Evolutionary conservation across 169 alveolate species (phyloP), one percentile per base, ranked within the genome.

Genomic region (Eimeria mitis): DNA sequence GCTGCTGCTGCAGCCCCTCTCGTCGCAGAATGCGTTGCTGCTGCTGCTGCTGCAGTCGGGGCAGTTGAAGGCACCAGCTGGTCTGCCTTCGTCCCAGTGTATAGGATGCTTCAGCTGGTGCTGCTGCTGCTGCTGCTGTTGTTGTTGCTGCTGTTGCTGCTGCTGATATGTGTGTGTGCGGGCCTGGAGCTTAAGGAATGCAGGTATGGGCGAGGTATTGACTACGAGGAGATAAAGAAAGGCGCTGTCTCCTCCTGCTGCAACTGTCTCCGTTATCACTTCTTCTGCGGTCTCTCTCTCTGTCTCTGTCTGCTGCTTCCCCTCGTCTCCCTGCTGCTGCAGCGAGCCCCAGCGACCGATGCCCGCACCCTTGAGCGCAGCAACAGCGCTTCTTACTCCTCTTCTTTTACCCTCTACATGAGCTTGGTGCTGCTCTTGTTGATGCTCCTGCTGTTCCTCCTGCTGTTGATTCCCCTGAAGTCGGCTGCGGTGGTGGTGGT

Each of bases 1-100:
- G 73, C 73, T 63, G 85, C 56, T 73, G 49, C 84, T 23, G 54
- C 56, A 65, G 42, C 75, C 75, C 49, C n/a, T 75, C 56, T 56
- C 14, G 19, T 16, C n/a, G 56, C 84, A 34, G 28, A 0, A 25
- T 25, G 34, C 63, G 34, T 19, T 78, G 40, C 73, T 44, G 89
- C 89, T 84, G 52, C 73, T 81, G 76, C 78, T 59, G 59, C 0
- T 84, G 76, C 91, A 84, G 76, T 84, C 91, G 2, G 76, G 76
- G 91, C 91, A 84, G 37, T 40, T 9, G 76, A 54, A 34, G 61
- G 91, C 61, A 2, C 91, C 91, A 14, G 47, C 91, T 16, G 91
- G 91, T 37, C 91, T 31, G 19, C 91, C 91, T 19, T 84, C 91
- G 47, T 84, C 91, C 54, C 54, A 84, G 37, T 44, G 56, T 40